phyloP scores from a whole-genome alignment of 805 yeast genomes.

The Scheffersomyces lignosus region DNA sequence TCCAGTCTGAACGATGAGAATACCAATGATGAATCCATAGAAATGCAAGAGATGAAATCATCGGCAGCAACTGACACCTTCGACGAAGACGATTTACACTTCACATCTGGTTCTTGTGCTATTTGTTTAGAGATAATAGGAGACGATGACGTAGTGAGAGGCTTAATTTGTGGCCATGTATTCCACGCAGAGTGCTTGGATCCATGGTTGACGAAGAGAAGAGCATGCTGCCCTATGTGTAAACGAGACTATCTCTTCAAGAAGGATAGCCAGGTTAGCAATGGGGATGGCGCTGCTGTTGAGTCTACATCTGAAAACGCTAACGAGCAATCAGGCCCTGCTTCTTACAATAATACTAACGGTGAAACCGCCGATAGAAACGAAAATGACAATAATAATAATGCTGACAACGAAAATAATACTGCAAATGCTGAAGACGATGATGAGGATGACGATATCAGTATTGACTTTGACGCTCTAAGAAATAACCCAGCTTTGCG shows the following conservation, averaged over 20 bases:
- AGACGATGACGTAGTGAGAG: conserved; percentile 64
- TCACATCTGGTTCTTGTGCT: conserved; percentile 71
- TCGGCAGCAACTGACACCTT: not conserved
- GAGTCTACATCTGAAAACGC: not conserved
- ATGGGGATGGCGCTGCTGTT: conserved; percentile 1
- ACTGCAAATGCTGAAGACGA: conserved; percentile 14
- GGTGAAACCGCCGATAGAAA: conserved; percentile 1
- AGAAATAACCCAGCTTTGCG: conserved; percentile 38
- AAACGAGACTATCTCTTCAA: conserved; percentile 62
- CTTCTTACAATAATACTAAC: not conserved
- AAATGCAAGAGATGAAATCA: conserved; percentile 2
- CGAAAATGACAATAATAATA: not conserved
- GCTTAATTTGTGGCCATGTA: conserved; percentile 78
- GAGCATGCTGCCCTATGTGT: conserved; percentile 85
- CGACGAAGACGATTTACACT: conserved; percentile 44
- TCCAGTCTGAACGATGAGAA: conserved; percentile 2
- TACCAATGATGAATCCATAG: conserved; percentile 1
- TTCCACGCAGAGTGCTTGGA: conserved; percentile 79
- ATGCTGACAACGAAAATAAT: conserved; percentile 2
- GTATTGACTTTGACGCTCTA: conserved; percentile 30
- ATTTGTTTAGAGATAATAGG: conserved; percentile 71
- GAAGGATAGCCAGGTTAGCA: conserved; percentile 12
- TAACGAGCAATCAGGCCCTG: no score
- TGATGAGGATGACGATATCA: conserved; percentile 11
- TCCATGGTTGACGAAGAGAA: conserved; percentile 74